phyloP scores from a whole-genome alignment of 495 filamentous ascomycete genomes.

The Lasiosphaeria hispida region DNA sequence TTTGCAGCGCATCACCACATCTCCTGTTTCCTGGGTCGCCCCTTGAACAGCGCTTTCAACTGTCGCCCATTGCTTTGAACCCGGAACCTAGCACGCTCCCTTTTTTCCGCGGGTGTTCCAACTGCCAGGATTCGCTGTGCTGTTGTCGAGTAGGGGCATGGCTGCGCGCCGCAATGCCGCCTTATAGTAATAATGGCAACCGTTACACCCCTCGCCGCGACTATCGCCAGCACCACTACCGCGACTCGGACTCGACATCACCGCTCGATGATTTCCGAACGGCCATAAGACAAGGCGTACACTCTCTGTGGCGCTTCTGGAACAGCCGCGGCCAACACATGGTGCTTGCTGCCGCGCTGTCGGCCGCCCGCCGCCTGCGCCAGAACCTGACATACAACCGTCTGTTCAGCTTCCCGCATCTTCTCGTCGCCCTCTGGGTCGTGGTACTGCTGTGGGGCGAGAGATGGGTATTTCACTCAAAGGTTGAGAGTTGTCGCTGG shows the following conservation, averaged over 20 bases:
- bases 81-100: too few species aligned
- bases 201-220: not conserved
- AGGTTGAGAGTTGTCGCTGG: conserved; percentile 75
- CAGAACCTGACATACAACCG: conserved; percentile 44
- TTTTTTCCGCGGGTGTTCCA: too few species aligned
- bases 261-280: conserved; percentile 29
- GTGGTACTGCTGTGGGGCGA: conserved; percentile 84
- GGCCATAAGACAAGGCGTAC: conserved; percentile 30
- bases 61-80: too few species aligned
- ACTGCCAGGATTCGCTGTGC: too few species aligned
- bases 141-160: too few species aligned
- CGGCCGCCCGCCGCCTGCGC: conserved; percentile 30
- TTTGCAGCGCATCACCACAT: too few species aligned
- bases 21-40: too few species aligned
- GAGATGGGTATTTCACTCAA: conserved; percentile 66
- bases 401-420: conserved; percentile 60
- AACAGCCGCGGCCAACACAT: conserved; percentile 37
- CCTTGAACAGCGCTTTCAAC: too few species aligned
- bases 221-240: conserved; percentile 14
- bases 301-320: conserved; percentile 36
- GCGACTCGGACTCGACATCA: conserved; percentile 26
- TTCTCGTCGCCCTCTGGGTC: conserved; percentile 72
- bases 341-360: conserved; percentile 25
- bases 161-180: too few species aligned
- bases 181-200: not conserved